These are phyloP conservation scores for Lipomyces kockii DNA, from an alignment of 805 yeast genomes.

Conservation along the genomic window DNA sequence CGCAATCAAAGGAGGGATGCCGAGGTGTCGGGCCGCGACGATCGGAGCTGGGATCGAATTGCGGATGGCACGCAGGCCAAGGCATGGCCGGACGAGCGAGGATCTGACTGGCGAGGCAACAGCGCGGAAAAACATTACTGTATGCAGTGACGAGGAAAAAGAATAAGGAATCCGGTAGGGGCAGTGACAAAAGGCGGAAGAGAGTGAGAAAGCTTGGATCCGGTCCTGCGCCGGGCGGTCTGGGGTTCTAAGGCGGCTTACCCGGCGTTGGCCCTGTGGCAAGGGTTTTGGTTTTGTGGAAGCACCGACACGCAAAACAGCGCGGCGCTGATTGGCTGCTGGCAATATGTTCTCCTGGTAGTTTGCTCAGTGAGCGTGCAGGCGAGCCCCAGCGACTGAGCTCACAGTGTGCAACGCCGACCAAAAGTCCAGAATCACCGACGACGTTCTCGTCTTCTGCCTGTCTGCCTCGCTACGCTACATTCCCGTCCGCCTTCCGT, in stretches of 20 bases:
- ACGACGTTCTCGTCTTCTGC: slow-evolving; percentile 8
- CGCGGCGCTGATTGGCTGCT: slow-evolving; percentile 26
- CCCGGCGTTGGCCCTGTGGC: slow-evolving; percentile 6
- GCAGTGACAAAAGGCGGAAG: slow-evolving; percentile 10
- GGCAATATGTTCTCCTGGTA: background rate
- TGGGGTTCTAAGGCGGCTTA: slow-evolving; percentile 13
- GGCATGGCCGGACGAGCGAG: slow-evolving; percentile 15
- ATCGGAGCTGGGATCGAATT: slow-evolving; percentile 11
- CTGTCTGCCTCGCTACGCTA: slow-evolving; percentile 2
- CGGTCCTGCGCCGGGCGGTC: background rate
- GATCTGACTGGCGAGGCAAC: slow-evolving; percentile 25
- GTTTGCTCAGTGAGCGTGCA: no score
- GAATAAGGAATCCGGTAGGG: background rate
- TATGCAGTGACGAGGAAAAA: background rate
- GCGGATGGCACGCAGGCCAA: slow-evolving; percentile 19
- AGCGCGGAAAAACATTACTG: slow-evolving; percentile 26
- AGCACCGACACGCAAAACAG: slow-evolving; percentile 13
- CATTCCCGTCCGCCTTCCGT: slow-evolving; percentile 7
- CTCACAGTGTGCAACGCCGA: background rate
- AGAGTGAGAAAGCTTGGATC: slow-evolving; percentile 2
- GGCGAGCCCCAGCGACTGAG: background rate
- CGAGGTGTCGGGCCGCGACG: slow-evolving; percentile 31
- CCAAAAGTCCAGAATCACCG: background rate
- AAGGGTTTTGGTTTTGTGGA: background rate
- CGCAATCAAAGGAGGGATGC: slow-evolving; percentile 34